Evolutionary conservation across 1,284 basidiomycete genomes (phyloP).

Genomic region (Wallemia mellicola): DNA sequence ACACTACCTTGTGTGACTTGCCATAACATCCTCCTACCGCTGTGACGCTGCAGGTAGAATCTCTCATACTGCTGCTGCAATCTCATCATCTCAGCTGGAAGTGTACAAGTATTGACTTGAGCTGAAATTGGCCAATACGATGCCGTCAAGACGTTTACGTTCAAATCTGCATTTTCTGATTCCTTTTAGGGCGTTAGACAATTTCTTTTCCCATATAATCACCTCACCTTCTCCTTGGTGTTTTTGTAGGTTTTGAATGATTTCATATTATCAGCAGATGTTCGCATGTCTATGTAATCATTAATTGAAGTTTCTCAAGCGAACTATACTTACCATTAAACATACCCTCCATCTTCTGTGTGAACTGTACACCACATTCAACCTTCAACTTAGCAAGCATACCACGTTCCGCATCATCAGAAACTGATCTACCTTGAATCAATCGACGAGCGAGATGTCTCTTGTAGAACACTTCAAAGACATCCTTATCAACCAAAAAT

Average conservation of each 20-base stretch:
- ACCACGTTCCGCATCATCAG: slow-evolving; percentile 86
- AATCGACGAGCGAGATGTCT: slow-evolving; percentile 76
- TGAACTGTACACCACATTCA: slow-evolving; percentile 88
- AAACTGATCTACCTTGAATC: slow-evolving; percentile 55
- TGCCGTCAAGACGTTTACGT: slow-evolving; percentile 66
- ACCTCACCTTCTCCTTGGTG: slow-evolving; percentile 18
- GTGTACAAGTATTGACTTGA: slow-evolving; percentile 28
- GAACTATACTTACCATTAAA: slow-evolving; percentile 25
- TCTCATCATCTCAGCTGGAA: slow-evolving; percentile 33
- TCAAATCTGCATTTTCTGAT: slow-evolving; percentile 29
- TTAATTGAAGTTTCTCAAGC: not conserved
- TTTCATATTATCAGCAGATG: slow-evolving; percentile 54
- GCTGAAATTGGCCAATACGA: slow-evolving; percentile 65
- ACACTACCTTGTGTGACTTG: slow-evolving; percentile 74
- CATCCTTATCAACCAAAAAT: slow-evolving; percentile 79
- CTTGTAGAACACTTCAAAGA: slow-evolving; percentile 97
- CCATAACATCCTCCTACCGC: slow-evolving; percentile 73
- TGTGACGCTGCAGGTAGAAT: slow-evolving; percentile 69
- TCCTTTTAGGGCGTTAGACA: slow-evolving; percentile 31
- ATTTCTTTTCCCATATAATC: slow-evolving; percentile 4
- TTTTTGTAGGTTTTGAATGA: slow-evolving; percentile 34
- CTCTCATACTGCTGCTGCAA: slow-evolving; percentile 49
- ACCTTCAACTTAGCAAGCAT: slow-evolving; percentile 97
- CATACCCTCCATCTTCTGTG: slow-evolving; percentile 96
- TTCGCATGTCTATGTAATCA: slow-evolving; percentile 37